Evolutionary conservation across 805 yeast genomes (phyloP), one percentile per base, ranked within the genome.

Genomic region (Saturnispora galanensis): DNA sequence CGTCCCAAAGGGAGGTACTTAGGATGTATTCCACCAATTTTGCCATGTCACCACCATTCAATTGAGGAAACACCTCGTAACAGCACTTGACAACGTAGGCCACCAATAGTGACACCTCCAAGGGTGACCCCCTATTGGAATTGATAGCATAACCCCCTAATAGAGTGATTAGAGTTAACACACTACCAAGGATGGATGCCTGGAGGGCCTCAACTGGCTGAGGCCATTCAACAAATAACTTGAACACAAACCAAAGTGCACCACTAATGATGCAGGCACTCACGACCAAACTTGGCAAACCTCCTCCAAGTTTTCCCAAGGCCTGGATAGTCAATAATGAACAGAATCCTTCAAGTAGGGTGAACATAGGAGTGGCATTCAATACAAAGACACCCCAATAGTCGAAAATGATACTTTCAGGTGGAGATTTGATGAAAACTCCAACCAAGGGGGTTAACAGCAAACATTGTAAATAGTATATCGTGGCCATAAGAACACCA

Each of bases 51-150:
- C 57, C 52, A 44, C 77, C 76, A 7, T 89, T 81, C 50, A 90
- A 72, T 53, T 84, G 88, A 1, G 97, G 96, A 55, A 90, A 87
- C 3, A 95, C 79, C 58, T 89, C 94, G 62, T 93, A 93, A 49
- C 89, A 78, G 55, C 96, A 87, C 58, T 94, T 84, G 28, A 93
- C 96, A 49, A 90, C 81, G 63, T 93, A 93, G 8, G 94, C 90
- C 58, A 88, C 80, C 55, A 93, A 71, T 47, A 90, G 65, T 10
- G 95, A 83, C 30, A 88, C 76, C 63, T 93, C 98, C 42, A 89
- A 73, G n/a, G 90, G 80, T n/a, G 90, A 81, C 3, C 97, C 97
- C 48, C 75, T 76, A 6, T 82, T 81, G 2, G 90, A 77, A 16
- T 84, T 73, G 31, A 93, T 86, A 2, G 97, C 98, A 62, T 75